Evolutionary conservation across 2,329 filamentous ascomycete species (phyloP).

Genomic region (Fusarium torreyae): DNA sequence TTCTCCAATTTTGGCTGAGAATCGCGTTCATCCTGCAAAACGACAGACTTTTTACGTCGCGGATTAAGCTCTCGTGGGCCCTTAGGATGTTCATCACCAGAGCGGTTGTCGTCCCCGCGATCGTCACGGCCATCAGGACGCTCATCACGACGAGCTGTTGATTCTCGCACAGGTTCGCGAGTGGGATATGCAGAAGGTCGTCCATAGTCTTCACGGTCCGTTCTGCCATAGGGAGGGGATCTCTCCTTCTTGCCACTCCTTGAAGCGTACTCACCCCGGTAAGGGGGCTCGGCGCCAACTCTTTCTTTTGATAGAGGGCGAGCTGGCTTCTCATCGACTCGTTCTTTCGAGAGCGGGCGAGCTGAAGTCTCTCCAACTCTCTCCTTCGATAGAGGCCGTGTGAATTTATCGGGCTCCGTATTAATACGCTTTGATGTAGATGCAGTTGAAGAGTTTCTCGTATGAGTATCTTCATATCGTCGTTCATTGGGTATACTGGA

Average conservation of each 20-base stretch:
- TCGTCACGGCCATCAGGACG: slow-evolving; percentile 50
- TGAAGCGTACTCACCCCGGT: slow-evolving; percentile 47
- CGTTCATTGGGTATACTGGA: slow-evolving; percentile 50
- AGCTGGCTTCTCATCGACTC: slow-evolving; percentile 40
- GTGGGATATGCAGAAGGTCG: slow-evolving; percentile 30
- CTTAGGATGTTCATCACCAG: slow-evolving; percentile 58
- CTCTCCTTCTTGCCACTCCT: slow-evolving; percentile 52
- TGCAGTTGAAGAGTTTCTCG: slow-evolving; percentile 48
- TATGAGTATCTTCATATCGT: slow-evolving; percentile 45
- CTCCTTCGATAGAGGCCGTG: slow-evolving; percentile 55
- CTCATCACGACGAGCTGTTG: slow-evolving; percentile 31
- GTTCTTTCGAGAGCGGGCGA: slow-evolving; percentile 55
- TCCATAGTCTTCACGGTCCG: slow-evolving; percentile 43
- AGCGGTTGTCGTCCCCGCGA: slow-evolving; percentile 52
- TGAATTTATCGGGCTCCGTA: slow-evolving; percentile 47
- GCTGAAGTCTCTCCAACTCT: slow-evolving; percentile 41
- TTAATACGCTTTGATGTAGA: slow-evolving; percentile 50
- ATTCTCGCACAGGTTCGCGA: slow-evolving; percentile 33
- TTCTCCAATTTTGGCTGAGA: slow-evolving; percentile 47
- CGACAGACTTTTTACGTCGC: slow-evolving; percentile 55
- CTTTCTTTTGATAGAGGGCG: slow-evolving; percentile 55
- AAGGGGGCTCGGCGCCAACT: slow-evolving; percentile 32
- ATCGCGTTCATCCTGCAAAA: slow-evolving; percentile 55
- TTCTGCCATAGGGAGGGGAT: slow-evolving; percentile 50
- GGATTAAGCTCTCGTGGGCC: slow-evolving; percentile 48